Conservation (phyloP, 225 moss, liverwort and hornwort species). For the Bryum argenteum region DNA sequence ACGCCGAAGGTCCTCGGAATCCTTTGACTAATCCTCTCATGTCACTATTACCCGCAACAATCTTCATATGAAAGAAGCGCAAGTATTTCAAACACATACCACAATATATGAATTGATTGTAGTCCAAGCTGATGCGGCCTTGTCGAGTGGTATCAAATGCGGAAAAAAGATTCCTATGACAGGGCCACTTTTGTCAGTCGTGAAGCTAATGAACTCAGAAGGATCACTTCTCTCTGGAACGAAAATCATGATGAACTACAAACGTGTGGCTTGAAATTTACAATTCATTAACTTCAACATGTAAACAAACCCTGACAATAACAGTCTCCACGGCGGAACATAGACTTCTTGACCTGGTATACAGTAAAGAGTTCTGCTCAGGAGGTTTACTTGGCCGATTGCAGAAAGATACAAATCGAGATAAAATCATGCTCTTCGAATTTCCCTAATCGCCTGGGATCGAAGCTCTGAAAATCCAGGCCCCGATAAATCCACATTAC, state of each 20-base stretch:
- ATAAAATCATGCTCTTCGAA: conserved; percentile 78
- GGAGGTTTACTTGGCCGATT: conserved; percentile 77
- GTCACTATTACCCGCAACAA: neutral
- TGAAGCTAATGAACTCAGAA: conserved; percentile 6
- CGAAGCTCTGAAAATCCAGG: conserved; percentile 74
- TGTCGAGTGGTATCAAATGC: conserved; percentile 76
- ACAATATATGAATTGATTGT: conserved; percentile 86
- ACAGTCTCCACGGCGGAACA: neutral
- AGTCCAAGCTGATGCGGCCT: conserved; percentile 81
- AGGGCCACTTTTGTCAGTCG: neutral
- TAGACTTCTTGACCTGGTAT: neutral
- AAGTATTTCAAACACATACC: conserved; percentile 42
- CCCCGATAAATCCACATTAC: neutral
- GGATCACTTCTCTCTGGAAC: neutral
- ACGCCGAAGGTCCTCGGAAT: neutral
- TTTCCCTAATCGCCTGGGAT: conserved; percentile 59
- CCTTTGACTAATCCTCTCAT: neutral
- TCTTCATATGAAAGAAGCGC: neutral
- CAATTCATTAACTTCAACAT: neutral
- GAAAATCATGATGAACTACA: neutral
- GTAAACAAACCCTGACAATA: neutral
- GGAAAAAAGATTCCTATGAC: conserved; percentile 78
- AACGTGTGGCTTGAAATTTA: neutral
- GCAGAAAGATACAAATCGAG: conserved; percentile 91
- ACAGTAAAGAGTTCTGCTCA: neutral